A percentile compares a stretch with the other conserved stretches of the same genome.
phyloP scores from a whole-genome alignment of 192 early-diverging fungal genomes.

The Dissophora globulifera region DNA sequence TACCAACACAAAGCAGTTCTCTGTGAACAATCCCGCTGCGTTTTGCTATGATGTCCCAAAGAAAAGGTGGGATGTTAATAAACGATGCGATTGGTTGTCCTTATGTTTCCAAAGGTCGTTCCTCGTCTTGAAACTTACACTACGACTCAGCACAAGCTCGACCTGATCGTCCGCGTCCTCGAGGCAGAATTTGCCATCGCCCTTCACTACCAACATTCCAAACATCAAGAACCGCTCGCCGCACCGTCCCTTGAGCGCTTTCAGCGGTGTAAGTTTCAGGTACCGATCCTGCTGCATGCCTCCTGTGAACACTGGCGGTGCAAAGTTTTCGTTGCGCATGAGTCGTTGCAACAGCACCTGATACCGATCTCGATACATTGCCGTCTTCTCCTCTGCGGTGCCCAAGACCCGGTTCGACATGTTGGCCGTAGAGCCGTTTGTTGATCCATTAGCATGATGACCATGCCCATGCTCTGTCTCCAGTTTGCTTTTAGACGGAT shows the following conservation, averaged over 20 bases:
- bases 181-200: constrained; percentile 82
- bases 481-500: background rate
- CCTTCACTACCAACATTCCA: constrained; percentile 88
- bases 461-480: background rate
- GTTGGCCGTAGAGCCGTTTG: constrained; percentile 10
- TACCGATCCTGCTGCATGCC: constrained; percentile 36
- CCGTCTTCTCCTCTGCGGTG: constrained; percentile 68
- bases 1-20: constrained; percentile 87
- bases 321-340: constrained; percentile 83
- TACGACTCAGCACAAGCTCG: constrained; percentile 72
- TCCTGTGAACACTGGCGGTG: constrained; percentile 69
- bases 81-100: too few species aligned
- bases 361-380: constrained; percentile 80
- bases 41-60: constrained; percentile 49
- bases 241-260: constrained; percentile 79
- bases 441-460: constrained; percentile 11
- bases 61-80: too few species aligned
- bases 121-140: constrained; percentile 49
- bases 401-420: constrained; percentile 62
- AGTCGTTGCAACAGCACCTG: constrained; percentile 83
- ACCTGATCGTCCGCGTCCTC: constrained; percentile 87
- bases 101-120: too few species aligned
- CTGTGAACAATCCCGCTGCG: constrained; percentile 81
- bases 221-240: constrained; percentile 78
- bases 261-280: constrained; percentile 79